Conservation (phyloP, 495 filamentous ascomycete genomes). For the Penicillium ochrochloron region DNA sequence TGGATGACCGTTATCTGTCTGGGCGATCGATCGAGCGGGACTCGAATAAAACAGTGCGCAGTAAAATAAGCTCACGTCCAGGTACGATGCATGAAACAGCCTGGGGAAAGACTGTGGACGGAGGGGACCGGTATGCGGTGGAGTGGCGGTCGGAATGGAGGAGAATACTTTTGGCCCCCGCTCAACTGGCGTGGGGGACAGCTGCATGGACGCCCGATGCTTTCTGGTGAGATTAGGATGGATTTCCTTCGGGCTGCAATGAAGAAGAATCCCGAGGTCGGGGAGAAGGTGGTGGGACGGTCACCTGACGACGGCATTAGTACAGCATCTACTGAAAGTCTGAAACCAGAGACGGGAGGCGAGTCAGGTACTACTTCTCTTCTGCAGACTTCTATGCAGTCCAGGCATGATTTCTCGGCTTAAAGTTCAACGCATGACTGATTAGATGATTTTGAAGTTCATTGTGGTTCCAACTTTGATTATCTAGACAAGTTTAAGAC, state of each 20-base stretch:
- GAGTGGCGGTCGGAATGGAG: conserved; percentile 19
- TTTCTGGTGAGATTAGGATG: conserved; percentile 5
- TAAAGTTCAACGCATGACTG: not conserved
- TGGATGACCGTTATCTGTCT: conserved; percentile 1
- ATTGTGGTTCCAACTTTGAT: not conserved
- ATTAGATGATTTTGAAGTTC: not conserved
- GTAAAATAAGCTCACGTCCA: conserved; percentile 7
- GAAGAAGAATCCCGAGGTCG: conserved; percentile 2
- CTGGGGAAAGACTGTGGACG: not conserved
- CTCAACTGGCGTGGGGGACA: conserved; percentile 23
- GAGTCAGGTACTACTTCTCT: no score
- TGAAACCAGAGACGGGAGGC: not conserved
- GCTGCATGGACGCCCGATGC: conserved; percentile 33
- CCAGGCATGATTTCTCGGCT: not conserved
- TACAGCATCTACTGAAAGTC: not conserved
- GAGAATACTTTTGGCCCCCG: conserved; percentile 20
- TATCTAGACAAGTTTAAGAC: not conserved
- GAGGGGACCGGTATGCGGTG: conserved; percentile 13
- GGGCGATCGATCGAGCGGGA: conserved; percentile 7
- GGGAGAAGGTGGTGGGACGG: not conserved
- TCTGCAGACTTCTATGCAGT: not conserved
- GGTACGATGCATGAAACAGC: conserved; percentile 21
- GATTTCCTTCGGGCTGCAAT: conserved; percentile 9
- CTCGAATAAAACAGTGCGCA: not conserved
- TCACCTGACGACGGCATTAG: not conserved